Evolutionary conservation across 2,329 filamentous ascomycete genomes (phyloP).

Genomic region (Akanthomyces lecanii): DNA sequence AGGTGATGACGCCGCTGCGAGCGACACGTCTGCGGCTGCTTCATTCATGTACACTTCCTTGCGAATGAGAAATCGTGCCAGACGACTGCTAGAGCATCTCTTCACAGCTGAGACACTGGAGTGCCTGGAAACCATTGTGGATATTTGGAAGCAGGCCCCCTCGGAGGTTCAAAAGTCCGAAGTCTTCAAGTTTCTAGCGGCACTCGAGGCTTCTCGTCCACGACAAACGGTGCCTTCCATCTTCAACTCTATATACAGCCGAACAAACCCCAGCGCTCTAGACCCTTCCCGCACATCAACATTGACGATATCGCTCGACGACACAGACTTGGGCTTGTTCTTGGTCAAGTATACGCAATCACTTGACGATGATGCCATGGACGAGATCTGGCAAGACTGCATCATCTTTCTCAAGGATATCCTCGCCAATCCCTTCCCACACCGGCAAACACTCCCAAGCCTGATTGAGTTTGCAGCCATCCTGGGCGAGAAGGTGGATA

Average conservation of each 20-base stretch:
- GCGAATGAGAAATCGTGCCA: conserved; percentile 83
- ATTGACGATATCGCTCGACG: conserved; percentile 77
- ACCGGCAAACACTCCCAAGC: conserved; percentile 82
- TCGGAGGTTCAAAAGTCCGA: conserved; percentile 50
- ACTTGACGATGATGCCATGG: conserved; percentile 93
- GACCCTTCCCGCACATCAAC: conserved; percentile 80
- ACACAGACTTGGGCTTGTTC: conserved; percentile 82
- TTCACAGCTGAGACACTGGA: conserved; percentile 90
- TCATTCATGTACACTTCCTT: conserved; percentile 90
- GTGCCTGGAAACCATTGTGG: conserved; percentile 85
- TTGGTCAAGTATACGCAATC: conserved; percentile 85
- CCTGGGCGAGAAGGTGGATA: conserved; percentile 91
- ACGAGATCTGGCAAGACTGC: conserved; percentile 97
- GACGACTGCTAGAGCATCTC: conserved; percentile 84
- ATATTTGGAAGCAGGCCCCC: conserved; percentile 66
- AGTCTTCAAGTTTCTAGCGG: conserved; percentile 82
- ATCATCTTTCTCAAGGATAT: conserved; percentile 86
- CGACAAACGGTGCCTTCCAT: conserved; percentile 89
- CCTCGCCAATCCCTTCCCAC: conserved; percentile 87
- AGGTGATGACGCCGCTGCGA: conserved; percentile 51
- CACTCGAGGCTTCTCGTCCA: conserved; percentile 84
- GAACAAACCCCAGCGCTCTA: conserved; percentile 78
- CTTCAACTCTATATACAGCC: conserved; percentile 93
- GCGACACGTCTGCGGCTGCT: conserved; percentile 65
- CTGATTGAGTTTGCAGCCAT: conserved; percentile 86